These are phyloP conservation scores for Didymella lethalis DNA, from an alignment of 2,329 filamentous ascomycete genomes.

Conservation along the genomic window DNA sequence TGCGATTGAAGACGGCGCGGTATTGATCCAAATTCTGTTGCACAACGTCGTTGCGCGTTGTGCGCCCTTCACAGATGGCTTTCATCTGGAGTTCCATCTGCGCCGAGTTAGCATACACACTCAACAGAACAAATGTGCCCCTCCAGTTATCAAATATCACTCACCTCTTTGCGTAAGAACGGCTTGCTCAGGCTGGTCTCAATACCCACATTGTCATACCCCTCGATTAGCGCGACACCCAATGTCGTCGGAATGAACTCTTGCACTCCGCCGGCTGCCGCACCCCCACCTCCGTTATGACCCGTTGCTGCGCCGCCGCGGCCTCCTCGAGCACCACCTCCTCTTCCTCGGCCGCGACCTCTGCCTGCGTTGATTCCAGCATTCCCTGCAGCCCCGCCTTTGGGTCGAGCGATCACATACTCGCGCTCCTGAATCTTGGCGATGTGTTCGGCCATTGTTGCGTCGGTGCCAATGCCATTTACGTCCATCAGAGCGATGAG, in stretches of 20 bases:
- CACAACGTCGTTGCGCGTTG: constrained; percentile 76
- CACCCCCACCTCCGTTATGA: constrained; percentile 53
- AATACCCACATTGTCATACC: constrained; percentile 92
- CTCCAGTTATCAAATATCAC: constrained; percentile 24
- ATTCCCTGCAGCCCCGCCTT: constrained; percentile 44
- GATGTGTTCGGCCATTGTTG: constrained; percentile 99
- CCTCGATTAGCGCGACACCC: constrained; percentile 89
- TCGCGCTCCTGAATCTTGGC: constrained; percentile 90
- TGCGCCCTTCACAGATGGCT: constrained; percentile 88
- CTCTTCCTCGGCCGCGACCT: constrained; percentile 55
- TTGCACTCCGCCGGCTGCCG: constrained; percentile 64
- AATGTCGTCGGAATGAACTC: constrained; percentile 94
- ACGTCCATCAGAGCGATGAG: constrained; percentile 97
- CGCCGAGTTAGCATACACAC: constrained; percentile 25
- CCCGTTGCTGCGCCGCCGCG: constrained; percentile 54
- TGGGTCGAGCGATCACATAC: constrained; percentile 76
- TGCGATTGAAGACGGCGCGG: constrained; percentile 82
- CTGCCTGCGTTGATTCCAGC: constrained; percentile 52
- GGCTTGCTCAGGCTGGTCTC: constrained; percentile 94
- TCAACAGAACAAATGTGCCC: constrained; percentile 6
- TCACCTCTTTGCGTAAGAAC: constrained; percentile 85
- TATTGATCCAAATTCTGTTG: constrained; percentile 87
- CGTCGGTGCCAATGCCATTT: constrained; percentile 97
- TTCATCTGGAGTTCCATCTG: constrained; percentile 96
- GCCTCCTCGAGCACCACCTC: constrained; percentile 52